Percentiles rank a stretch among this genome's conserved stretches.
These are phyloP conservation scores for Peronosclerospora sorghi DNA, from an alignment of 352 stramenopile genomes.

Conservation along the genomic window DNA sequence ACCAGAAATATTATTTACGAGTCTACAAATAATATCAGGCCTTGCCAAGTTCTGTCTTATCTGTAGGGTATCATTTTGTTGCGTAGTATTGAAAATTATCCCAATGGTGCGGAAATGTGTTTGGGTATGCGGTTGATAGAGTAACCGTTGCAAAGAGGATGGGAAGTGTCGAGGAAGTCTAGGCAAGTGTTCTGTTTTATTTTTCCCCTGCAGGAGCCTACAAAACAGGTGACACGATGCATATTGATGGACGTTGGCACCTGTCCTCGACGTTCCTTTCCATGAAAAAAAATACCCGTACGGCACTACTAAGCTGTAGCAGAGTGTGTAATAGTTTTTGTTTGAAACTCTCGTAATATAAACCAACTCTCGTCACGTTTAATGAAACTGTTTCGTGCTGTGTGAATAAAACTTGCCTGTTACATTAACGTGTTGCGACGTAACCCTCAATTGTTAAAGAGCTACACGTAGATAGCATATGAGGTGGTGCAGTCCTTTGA, in stretches of 20 bases:
- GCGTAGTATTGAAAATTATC: conserved; percentile 12
- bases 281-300: conserved; percentile 77
- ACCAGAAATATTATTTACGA: no score
- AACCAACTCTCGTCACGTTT: no score
- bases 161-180: conserved; percentile 87
- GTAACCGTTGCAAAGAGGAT: conserved; percentile 77
- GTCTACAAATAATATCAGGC: no score
- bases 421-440: no score
- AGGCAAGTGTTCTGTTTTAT: conserved; percentile 81
- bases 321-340: no score
- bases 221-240: conserved; percentile 88
- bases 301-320: conserved; percentile 57
- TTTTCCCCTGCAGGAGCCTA: conserved; percentile 85
- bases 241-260: conserved; percentile 83
- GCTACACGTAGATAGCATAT: no score
- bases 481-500: no score
- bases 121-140: conserved; percentile 61
- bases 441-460: no score
- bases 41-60: conserved; percentile 86
- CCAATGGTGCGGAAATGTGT: conserved; percentile 62
- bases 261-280: conserved; percentile 62
- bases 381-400: no score
- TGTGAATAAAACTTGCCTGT: no score
- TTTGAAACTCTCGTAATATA: no score
- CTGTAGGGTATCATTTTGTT: conserved; percentile 70